Percentiles rank a stretch among this genome's conserved stretches.
Conservation (phyloP, 352 stramenopile species). For the Achlya hypogyna region DNA sequence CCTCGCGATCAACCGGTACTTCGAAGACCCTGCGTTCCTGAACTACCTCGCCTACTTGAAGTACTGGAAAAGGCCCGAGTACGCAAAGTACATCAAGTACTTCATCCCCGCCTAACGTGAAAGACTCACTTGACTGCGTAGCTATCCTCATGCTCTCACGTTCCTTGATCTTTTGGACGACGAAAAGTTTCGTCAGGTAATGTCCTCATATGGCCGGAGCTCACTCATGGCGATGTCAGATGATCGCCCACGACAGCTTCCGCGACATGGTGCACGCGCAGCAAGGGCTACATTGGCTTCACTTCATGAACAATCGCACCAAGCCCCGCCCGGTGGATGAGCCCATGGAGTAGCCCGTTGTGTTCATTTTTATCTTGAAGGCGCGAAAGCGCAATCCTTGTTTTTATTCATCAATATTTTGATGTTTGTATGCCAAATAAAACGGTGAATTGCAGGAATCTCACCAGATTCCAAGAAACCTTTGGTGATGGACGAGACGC, state of each 20-base stretch:
- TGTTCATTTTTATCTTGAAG: no score
- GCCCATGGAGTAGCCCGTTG: neutral
- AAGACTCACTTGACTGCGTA: slow-evolving; percentile 16
- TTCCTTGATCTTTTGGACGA: slow-evolving; percentile 86
- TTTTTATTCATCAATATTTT: no score
- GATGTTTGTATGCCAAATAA: no score
- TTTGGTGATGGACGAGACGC: neutral
- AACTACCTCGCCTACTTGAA: slow-evolving; percentile 88
- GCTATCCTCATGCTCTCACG: slow-evolving; percentile 76
- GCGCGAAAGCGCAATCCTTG: no score
- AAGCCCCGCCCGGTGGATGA: slow-evolving; percentile 21
- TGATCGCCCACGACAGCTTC: slow-evolving; percentile 80
- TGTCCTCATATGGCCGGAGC: neutral
- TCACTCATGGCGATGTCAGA: slow-evolving; percentile 27
- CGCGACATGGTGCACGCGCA: slow-evolving; percentile 81
- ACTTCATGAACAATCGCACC: slow-evolving; percentile 73
- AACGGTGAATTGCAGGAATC: no score
- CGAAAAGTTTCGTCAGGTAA: slow-evolving; percentile 69
- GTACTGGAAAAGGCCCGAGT: slow-evolving; percentile 89
- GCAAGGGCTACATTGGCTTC: slow-evolving; percentile 87
- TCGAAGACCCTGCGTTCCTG: slow-evolving; percentile 85
- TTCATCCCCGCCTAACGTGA: slow-evolving; percentile 1
- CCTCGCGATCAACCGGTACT: slow-evolving; percentile 86
- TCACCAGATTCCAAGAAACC: neutral
- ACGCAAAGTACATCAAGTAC: slow-evolving; percentile 86